Evolutionary conservation across 1,284 basidiomycete species (phyloP).

Genomic region (Phaffia rhodozyma): DNA sequence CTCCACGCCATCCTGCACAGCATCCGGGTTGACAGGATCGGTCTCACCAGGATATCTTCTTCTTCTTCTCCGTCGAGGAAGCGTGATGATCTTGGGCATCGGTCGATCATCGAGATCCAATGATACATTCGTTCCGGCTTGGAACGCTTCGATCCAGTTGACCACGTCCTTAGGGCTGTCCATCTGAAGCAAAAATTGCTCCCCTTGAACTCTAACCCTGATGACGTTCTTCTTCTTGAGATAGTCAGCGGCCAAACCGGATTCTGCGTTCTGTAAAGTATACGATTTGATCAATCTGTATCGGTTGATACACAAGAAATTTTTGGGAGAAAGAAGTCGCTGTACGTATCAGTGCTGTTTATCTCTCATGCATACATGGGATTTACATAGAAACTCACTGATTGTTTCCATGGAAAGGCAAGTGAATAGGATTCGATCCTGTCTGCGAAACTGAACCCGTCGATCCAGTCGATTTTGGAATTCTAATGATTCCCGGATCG

Average conservation of each 20-base stretch:
- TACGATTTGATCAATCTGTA: conserved; percentile 46
- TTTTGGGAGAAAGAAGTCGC: neutral
- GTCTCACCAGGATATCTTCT: conserved; percentile 21
- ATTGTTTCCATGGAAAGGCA: conserved; percentile 32
- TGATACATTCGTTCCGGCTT: conserved; percentile 81
- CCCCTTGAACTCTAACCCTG: conserved; percentile 80
- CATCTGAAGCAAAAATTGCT: conserved; percentile 93
- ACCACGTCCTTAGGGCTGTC: conserved; percentile 64
- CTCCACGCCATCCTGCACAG: conserved; percentile 19
- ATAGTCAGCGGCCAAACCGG: conserved; percentile 90
- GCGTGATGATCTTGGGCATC: conserved; percentile 64
- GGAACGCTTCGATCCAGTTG: conserved; percentile 45
- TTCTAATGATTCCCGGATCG: conserved; percentile 1
- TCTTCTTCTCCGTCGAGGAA: conserved; percentile 38
- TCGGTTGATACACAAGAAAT: conserved; percentile 17
- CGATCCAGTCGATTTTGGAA: neutral
- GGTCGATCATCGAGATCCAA: conserved; percentile 78
- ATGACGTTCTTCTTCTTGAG: conserved; percentile 88
- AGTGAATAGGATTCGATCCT: conserved; percentile 25
- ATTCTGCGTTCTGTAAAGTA: conserved; percentile 80
- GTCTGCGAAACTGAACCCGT: neutral
- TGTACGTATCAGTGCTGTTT: too few species aligned
- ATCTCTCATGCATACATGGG: neutral
- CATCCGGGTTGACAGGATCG: conserved; percentile 19
- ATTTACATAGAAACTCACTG: neutral